Evolutionary conservation across 2,329 filamentous ascomycete genomes (phyloP), one percentile per base, ranked within the genome.

Genomic region (Pseudocercospora fijiensis): DNA sequence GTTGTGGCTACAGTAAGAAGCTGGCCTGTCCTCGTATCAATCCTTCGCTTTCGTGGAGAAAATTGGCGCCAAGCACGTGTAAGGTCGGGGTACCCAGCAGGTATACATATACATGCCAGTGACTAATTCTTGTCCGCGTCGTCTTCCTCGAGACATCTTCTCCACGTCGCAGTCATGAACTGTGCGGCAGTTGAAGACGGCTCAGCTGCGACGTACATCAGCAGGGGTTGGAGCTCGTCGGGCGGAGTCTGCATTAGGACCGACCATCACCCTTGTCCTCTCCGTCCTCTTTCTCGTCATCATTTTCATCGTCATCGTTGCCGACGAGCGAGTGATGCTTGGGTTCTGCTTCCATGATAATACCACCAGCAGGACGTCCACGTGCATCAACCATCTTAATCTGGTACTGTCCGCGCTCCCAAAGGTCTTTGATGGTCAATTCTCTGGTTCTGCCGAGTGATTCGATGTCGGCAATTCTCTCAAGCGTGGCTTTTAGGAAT

Each of bases 351-450:
- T 79, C 76, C 61, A 84, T 82, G 58, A 82, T 81, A 45, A 82
- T 75, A 6, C 77, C 78, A 8, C 81, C 81, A 43, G 76, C 78
- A 67, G 81, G 76, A 33, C 76, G 76, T 16, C 83, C 83, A 66
- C 78, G 80, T 53, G 73, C 71, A 71, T 85, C 80, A 61, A 74
- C 74, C 65, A 81, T 80, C 47, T 78, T 76, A 65, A 94, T 84
- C 66, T 86, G 84, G 74, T 96, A 97, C 76, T 89, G 89, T 1
- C 92, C 92, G 11, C 90, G 88, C 30, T 93, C 81, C 73, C 95
- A 94, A 43, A 98, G 82, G 76, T 98, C 95, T 80, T 99, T 99
- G 68, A 96, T 90, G 1, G 96, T 96, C 58, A 99, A 77, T 78
- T 99, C 95, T 66, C 94, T 87, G n/a, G 95, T 99, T 67, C 95